A percentile compares a stretch with the other conserved stretches of the same genome.
These are phyloP conservation scores for Mychonastes homosphaera DNA, from an alignment of 139 green algal genomes.

Conservation along the genomic window DNA sequence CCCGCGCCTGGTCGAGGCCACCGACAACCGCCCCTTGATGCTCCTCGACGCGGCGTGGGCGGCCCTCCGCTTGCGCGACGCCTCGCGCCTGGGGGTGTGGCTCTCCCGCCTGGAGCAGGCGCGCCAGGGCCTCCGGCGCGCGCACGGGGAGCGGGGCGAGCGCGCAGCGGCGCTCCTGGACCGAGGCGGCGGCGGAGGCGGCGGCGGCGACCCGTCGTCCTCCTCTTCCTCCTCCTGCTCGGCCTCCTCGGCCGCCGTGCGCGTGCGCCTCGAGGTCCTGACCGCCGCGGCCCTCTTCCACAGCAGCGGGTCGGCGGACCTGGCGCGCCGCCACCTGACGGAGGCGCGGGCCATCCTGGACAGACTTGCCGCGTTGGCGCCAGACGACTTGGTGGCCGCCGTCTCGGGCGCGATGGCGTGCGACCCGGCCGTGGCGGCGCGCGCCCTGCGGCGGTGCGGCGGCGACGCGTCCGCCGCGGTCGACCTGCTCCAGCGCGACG, in stretches of 20 bases:
- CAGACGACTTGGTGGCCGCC: constrained; percentile 1
- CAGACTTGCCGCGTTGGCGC: not conserved
- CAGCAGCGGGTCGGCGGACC: no score
- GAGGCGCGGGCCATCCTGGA: not conserved
- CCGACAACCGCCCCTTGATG: not conserved
- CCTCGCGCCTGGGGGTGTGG: no score
- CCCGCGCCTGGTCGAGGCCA: not conserved
- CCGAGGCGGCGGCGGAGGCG: no score
- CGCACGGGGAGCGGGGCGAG: not conserved
- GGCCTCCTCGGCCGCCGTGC: no score
- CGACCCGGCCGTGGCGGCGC: no score
- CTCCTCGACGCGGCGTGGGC: not conserved
- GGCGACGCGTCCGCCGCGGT: not conserved
- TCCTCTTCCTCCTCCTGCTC: no score
- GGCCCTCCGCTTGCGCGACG: not conserved
- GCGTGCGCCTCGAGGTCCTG: no score
- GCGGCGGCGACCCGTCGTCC: no score
- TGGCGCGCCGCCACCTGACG: not conserved
- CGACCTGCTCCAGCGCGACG: not conserved
- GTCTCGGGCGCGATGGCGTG: no score
- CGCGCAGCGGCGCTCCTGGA: not conserved
- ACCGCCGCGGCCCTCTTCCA: no score
- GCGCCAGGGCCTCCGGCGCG: constrained; percentile 15
- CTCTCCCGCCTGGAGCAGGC: no score
- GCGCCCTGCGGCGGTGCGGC: not conserved